Evolutionary conservation across 2,329 filamentous ascomycete species (phyloP).

Genomic region (Fusarium sp.): DNA sequence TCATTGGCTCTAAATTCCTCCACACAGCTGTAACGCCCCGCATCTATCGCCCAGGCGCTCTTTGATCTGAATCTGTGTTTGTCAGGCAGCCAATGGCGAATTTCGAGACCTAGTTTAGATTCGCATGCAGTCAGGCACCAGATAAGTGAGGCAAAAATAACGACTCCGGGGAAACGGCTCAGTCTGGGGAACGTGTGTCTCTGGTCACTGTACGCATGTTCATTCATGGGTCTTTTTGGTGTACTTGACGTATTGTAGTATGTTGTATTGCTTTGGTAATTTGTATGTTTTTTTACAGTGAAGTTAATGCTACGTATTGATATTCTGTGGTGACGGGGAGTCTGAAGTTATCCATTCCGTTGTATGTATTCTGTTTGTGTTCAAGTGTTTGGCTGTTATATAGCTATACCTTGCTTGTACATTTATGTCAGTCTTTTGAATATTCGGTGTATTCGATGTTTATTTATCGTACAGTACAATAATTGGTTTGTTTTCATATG

Average conservation of each 20-base stretch:
- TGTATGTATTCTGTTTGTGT: too few species aligned
- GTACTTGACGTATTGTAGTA: too few species aligned
- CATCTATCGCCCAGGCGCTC: slow-evolving; percentile 11
- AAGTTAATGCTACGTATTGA: too few species aligned
- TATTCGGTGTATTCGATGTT: too few species aligned
- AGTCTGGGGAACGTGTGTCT: slow-evolving; percentile 29
- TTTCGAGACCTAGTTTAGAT: slow-evolving; percentile 17
- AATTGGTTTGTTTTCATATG: fast-evolving
- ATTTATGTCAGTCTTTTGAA: too few species aligned
- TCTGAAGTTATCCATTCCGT: too few species aligned
- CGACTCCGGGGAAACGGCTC: slow-evolving; percentile 19
- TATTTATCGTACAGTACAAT: too few species aligned
- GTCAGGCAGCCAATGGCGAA: slow-evolving; percentile 35
- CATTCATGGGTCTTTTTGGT: neutral
- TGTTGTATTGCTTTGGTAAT: too few species aligned
- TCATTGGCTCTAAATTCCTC: slow-evolving; percentile 42
- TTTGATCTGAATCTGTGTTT: slow-evolving; percentile 24
- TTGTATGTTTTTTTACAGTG: too few species aligned
- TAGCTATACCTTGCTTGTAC: too few species aligned
- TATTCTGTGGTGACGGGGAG: too few species aligned
- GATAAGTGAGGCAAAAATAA: slow-evolving; percentile 23
- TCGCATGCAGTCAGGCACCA: slow-evolving; percentile 27
- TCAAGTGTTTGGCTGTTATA: too few species aligned
- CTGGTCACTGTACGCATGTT: neutral
- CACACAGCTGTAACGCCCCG: slow-evolving; percentile 13